These are phyloP conservation scores for Durotheca rogersii DNA, from an alignment of 495 filamentous ascomycete species.

Conservation along the genomic window DNA sequence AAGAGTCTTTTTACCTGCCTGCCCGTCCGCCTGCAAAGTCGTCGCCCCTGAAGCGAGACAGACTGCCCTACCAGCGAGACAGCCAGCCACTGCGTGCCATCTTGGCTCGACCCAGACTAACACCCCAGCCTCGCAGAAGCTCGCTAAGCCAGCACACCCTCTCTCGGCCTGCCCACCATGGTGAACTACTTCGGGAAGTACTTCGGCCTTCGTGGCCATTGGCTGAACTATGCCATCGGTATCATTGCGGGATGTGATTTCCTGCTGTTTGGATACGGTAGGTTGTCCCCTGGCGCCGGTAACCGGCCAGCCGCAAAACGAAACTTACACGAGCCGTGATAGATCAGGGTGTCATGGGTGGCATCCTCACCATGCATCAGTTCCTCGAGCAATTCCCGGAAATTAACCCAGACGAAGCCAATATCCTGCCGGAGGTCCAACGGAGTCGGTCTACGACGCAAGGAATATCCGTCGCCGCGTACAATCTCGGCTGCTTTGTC, in stretches of 20 bases:
- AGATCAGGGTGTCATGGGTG: slow-evolving; percentile 60
- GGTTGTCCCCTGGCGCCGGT: background rate
- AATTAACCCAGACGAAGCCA: slow-evolving; percentile 50
- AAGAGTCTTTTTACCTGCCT: too few species aligned
- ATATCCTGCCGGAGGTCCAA: slow-evolving; percentile 27
- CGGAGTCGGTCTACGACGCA: slow-evolving; percentile 55
- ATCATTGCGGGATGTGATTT: slow-evolving; percentile 72
- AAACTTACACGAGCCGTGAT: slow-evolving; percentile 17
- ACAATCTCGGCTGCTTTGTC: slow-evolving; percentile 76
- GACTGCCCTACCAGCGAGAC: background rate
- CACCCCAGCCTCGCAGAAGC: background rate
- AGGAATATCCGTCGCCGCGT: slow-evolving; percentile 62
- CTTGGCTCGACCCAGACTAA: slow-evolving; percentile 1
- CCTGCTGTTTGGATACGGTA: slow-evolving; percentile 52
- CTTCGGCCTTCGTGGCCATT: slow-evolving; percentile 65
- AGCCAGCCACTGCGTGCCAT: background rate
- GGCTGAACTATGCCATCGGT: slow-evolving; percentile 67
- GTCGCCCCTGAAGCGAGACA: background rate
- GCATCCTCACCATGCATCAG: slow-evolving; percentile 55
- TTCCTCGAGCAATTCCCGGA: slow-evolving; percentile 58
- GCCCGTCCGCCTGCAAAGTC: too few species aligned
- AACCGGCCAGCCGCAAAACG: background rate
- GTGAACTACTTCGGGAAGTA: slow-evolving; percentile 49
- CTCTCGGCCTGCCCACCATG: slow-evolving; percentile 27
- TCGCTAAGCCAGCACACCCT: background rate